These are phyloP conservation scores for Coffea humblotiana DNA, from an alignment of 305 asterid genomes.

Conservation along the genomic window DNA sequence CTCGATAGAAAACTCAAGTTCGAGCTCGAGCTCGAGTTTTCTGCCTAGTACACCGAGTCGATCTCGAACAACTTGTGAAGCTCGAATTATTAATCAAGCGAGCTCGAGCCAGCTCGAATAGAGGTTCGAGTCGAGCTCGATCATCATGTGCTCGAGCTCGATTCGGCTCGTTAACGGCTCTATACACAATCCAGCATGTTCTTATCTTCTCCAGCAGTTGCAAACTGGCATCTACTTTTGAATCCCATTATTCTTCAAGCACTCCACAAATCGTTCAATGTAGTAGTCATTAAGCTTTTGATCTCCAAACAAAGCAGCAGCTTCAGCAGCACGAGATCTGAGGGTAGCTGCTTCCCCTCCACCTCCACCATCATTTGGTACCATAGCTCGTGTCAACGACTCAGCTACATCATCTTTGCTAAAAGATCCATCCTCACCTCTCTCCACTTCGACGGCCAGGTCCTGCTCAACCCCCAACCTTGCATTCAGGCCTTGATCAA, in stretches of 20 bases:
- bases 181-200: too few relatives aligned
- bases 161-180: too few relatives aligned
- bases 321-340: conserved; percentile 23
- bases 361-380: conserved; percentile 11
- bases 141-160: too few relatives aligned
- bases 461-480: conserved; percentile 39
- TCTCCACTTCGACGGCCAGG: conserved; percentile 38
- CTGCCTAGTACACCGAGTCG: too few relatives aligned
- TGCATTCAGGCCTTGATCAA: conserved; percentile 35
- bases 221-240: too few relatives aligned
- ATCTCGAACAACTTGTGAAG: too few relatives aligned
- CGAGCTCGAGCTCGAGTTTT: too few relatives aligned
- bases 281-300: neutral
- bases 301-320: conserved; percentile 28
- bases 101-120: too few relatives aligned
- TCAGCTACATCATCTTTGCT: conserved; percentile 27
- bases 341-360: conserved; percentile 15
- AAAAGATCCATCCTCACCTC: conserved; percentile 37
- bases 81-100: too few relatives aligned
- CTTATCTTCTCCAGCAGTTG: too few relatives aligned
- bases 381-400: conserved; percentile 30
- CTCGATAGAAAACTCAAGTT: too few relatives aligned
- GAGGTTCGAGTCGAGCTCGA: too few relatives aligned
- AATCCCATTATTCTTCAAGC: conserved; percentile 2
- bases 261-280: conserved; percentile 1